Conservation (phyloP, 352 stramenopile species). For the Elongisporangium prolatum region DNA sequence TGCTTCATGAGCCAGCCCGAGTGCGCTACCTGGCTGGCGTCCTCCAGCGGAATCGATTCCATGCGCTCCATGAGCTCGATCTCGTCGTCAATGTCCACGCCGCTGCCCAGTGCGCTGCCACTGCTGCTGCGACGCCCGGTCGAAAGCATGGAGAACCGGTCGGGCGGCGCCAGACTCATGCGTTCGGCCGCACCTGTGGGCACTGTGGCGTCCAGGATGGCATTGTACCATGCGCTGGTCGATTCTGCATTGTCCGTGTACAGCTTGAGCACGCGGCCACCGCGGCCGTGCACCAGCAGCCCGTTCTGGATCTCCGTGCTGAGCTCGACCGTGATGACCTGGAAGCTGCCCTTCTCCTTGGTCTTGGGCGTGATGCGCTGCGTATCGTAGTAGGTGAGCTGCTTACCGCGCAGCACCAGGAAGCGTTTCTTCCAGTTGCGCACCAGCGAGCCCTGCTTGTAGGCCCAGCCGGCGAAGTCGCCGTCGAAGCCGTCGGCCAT, state of each 20-base stretch:
- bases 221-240: slow-evolving; percentile 68
- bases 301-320: slow-evolving; percentile 82
- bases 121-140: slow-evolving; percentile 13
- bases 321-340: slow-evolving; percentile 82
- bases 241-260: slow-evolving; percentile 76
- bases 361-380: slow-evolving; percentile 42
- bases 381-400: slow-evolving; percentile 84
- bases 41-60: slow-evolving; percentile 48
- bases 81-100: slow-evolving; percentile 46
- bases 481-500: slow-evolving; percentile 40
- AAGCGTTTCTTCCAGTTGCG: slow-evolving; percentile 86
- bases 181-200: slow-evolving; percentile 7
- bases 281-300: slow-evolving; percentile 69
- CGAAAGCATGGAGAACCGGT: slow-evolving; percentile 46
- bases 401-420: slow-evolving; percentile 74
- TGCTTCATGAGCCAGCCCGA: slow-evolving; percentile 81
- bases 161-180: slow-evolving; percentile 10
- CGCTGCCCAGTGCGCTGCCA: slow-evolving; percentile 8
- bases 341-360: slow-evolving; percentile 77
- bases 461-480: slow-evolving; percentile 74
- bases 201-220: slow-evolving; percentile 63
- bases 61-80: slow-evolving; percentile 48
- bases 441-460: slow-evolving; percentile 78
- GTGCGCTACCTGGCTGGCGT: slow-evolving; percentile 51
- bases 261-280: slow-evolving; percentile 80